These are phyloP conservation scores for Albifimbria verrucaria DNA, from an alignment of 2,329 filamentous ascomycete species.

Conservation along the genomic window DNA sequence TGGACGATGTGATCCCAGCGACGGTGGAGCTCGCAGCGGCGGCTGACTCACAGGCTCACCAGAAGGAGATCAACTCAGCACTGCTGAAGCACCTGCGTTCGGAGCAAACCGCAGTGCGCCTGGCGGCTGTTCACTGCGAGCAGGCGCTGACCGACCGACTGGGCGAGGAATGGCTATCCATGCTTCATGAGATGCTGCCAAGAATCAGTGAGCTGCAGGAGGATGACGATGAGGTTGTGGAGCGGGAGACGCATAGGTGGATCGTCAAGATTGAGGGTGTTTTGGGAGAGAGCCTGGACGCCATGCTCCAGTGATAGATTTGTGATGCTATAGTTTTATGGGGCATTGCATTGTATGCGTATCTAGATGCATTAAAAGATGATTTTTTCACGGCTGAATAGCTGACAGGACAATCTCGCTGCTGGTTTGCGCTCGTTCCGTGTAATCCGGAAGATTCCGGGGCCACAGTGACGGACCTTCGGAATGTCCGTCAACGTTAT, in stretches of 20 bases:
- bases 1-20: slow-evolving; percentile 63
- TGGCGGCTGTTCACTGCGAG: slow-evolving; percentile 81
- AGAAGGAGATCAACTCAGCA: slow-evolving; percentile 79
- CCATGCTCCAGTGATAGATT: slow-evolving; percentile 78
- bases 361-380: not conserved
- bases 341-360: slow-evolving; percentile 2
- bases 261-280: slow-evolving; percentile 86
- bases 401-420: not conserved
- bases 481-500: not conserved
- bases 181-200: slow-evolving; percentile 93
- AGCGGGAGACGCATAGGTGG: slow-evolving; percentile 86
- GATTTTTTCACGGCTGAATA: slow-evolving; percentile 6
- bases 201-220: slow-evolving; percentile 95
- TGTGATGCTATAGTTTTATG: too few species aligned
- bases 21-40: slow-evolving; percentile 77
- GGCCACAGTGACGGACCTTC: not conserved
- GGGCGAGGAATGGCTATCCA: slow-evolving; percentile 88
- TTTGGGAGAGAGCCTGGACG: slow-evolving; percentile 84
- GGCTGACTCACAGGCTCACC: slow-evolving; percentile 81
- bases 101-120: slow-evolving; percentile 66
- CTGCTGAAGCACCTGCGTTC: slow-evolving; percentile 77
- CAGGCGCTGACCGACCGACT: slow-evolving; percentile 74
- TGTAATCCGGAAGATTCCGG: not conserved
- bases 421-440: not conserved
- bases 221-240: slow-evolving; percentile 91